Evolutionary conservation across 1,284 basidiomycete species (phyloP), one percentile per base, ranked within the genome.

Genomic region (Inonotus hispidus): DNA sequence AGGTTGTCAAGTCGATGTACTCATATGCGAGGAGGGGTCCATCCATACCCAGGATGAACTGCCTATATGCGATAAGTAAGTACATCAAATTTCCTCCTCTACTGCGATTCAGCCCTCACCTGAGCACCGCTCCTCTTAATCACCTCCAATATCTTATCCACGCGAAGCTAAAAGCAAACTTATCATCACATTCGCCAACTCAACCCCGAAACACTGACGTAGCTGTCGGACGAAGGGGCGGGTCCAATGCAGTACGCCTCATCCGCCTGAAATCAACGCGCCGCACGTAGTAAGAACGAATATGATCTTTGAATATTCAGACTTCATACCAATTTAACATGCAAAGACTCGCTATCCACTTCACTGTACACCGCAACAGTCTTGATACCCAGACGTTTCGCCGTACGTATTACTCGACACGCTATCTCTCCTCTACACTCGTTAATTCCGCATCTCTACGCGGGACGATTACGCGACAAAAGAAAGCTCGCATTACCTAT

Each of bases 181-280:
- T 55, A 49, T 45, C 21, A 27, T 21, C 16, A 11, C 21, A 19
- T 29, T 25, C 23, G 23, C 52, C 21, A 25, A 19, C 27, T 14
- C 43, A 27, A 41, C 21, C 19, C 21, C 16, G 23, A 27, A 27
- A 23, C 25, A 80, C 87, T 71, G 61, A 92, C 91, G 76, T 98
- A 97, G 68, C 92, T 95, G 71, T 96, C 88, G 0, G 88, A 74
- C 0, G 92, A 94, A 0, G 88, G 87, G 1, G 95, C 91, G 16
- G 93, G 92, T 0, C 95, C 95, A 56, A 98, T 94, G 67, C 90
- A 92, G 71, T 93, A 95, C 3, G 95, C 94, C 70, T 98, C 95
- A 70, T 98, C 95, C n/a, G 95, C 95, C 88, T 93, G 57, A 39
- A 45, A 14, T 53, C 29, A 5, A 5, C 14, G 3, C 41, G 19